Base-by-base conservation (phyloP, 495 filamentous ascomycete species). In the Aspergillus heteromorphus region DNA sequence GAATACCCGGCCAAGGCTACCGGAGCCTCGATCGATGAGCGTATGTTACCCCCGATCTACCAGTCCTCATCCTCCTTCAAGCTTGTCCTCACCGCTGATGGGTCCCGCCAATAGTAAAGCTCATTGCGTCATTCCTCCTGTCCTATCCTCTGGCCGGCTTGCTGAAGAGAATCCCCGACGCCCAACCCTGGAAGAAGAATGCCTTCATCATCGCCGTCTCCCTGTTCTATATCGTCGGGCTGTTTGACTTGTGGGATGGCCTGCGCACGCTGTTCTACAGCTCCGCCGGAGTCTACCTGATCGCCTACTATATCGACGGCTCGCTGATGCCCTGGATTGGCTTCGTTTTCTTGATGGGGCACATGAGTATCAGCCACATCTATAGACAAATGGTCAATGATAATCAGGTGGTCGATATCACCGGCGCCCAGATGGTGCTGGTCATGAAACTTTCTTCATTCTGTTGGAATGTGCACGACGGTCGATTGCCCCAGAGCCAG, bases 371-470 rank as follows among this genome's bases (percentile, higher is more conserved):
- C 58, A 95, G 82, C 66, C 93, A 98, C 65, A 84, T 97, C 53
- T 74, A 83, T 53, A 87, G 93, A 27, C 89, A 95, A 61, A 80
- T 85, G 45, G 70, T 76, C 30, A 77, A 87, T 57, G 76, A 83
- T 45, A 80, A 86, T 1, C 71, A 78, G 50, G 68, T 73, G 7
- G 75, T 96, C 38, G 93, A 98, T 69, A 92, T 98, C 60, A 96
- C 92, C 14, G 91, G 91, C 47, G 92, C 93, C 0, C 93, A 98
- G 70, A 98, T 98, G 93, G 93, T 98, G 11, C 68, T 97, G 57
- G 85, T 96, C 50, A 98, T 98, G 92, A 98, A 97, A 73, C 87
- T 97, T n/a, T 87, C 83, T 9, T 84, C 92, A 20, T 98, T 97
- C 67, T 95, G 91, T 75, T 98, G 93, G 93, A 96, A 96, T 65